Conservation (phyloP, 441 rosid species). For the Eruca vesicaria region DNA sequence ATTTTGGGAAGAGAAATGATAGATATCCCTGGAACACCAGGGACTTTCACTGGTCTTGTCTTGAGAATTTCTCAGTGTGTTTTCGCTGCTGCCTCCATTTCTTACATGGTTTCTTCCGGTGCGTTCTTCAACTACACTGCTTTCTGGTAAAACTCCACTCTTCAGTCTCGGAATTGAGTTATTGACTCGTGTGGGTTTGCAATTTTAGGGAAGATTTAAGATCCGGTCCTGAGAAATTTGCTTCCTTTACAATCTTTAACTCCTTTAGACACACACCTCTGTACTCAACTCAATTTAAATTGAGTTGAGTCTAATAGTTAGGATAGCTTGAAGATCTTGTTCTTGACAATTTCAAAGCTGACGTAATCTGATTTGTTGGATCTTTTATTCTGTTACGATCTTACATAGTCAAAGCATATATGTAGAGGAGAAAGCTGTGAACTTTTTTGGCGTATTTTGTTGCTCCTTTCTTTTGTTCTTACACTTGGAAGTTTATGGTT, state of each 20-base stretch:
- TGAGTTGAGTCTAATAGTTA: neutral
- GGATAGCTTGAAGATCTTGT: constrained; percentile 12
- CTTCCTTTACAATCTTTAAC: neutral
- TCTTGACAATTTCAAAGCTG: no score
- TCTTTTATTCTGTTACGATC: neutral
- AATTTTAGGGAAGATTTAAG: neutral
- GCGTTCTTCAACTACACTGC: constrained; percentile 68
- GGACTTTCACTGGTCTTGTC: constrained; percentile 66
- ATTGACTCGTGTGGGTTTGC: neutral
- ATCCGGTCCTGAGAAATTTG: constrained; percentile 18
- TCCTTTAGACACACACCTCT: neutral
- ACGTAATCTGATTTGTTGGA: no score
- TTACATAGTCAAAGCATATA: constrained; percentile 1
- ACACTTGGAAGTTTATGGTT: constrained; percentile 4
- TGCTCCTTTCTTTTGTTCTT: neutral
- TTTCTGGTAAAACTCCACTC: constrained; percentile 54
- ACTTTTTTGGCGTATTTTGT: neutral
- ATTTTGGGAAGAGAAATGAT: constrained; percentile 46
- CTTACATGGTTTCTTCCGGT: constrained; percentile 61
- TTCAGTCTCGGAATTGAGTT: constrained; percentile 1
- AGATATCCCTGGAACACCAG: constrained; percentile 85
- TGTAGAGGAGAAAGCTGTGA: neutral
- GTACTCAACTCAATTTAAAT: neutral
- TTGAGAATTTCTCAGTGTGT: constrained; percentile 69
- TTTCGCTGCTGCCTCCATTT: constrained; percentile 78